A percentile compares a stretch with the other conserved stretches of the same genome.
These are phyloP conservation scores for Aspergillus udagawae DNA, from an alignment of 2,329 filamentous ascomycete species.

Conservation along the genomic window DNA sequence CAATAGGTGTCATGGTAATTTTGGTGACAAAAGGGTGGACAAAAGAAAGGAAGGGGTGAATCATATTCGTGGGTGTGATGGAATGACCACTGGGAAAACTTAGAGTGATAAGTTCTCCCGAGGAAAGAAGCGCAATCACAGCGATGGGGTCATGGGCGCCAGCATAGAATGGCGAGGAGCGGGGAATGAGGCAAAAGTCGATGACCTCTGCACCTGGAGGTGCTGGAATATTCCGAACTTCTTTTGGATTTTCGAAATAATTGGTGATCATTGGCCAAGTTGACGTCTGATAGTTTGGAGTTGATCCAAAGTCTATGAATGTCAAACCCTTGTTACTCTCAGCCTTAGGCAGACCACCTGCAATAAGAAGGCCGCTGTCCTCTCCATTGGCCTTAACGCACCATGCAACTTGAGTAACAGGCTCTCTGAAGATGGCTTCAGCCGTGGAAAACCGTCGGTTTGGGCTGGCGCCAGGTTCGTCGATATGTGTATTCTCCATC, in stretches of 20 bases:
- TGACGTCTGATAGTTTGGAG: constrained; percentile 86
- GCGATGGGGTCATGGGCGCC: constrained; percentile 90
- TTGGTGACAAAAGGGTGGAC: constrained; percentile 84
- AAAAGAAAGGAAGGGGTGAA: constrained; percentile 81
- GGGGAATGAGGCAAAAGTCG: constrained; percentile 79
- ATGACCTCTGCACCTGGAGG: constrained; percentile 73
- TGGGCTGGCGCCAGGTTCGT: constrained; percentile 56
- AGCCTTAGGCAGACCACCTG: constrained; percentile 70
- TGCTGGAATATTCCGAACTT: constrained; percentile 66
- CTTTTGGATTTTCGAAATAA: constrained; percentile 74
- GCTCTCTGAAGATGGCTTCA: constrained; percentile 61
- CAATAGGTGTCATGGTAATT: constrained; percentile 67
- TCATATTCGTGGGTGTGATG: constrained; percentile 86
- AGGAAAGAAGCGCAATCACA: constrained; percentile 71
- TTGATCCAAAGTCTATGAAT: constrained; percentile 83
- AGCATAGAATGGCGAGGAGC: constrained; percentile 76
- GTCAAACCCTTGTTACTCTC: constrained; percentile 72
- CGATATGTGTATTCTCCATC: constrained; percentile 67
- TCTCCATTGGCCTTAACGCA: constrained; percentile 93
- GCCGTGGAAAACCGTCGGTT: constrained; percentile 42
- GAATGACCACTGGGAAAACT: constrained; percentile 90
- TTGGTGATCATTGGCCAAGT: constrained; percentile 77
- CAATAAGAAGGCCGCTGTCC: constrained; percentile 82
- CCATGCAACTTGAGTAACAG: constrained; percentile 78
- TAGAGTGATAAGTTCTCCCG: constrained; percentile 83